Evolutionary conservation across 108 stramenopile species (phyloP), one percentile per base, ranked within the genome.

Genomic region (Phaeodactylum tricornutum): DNA sequence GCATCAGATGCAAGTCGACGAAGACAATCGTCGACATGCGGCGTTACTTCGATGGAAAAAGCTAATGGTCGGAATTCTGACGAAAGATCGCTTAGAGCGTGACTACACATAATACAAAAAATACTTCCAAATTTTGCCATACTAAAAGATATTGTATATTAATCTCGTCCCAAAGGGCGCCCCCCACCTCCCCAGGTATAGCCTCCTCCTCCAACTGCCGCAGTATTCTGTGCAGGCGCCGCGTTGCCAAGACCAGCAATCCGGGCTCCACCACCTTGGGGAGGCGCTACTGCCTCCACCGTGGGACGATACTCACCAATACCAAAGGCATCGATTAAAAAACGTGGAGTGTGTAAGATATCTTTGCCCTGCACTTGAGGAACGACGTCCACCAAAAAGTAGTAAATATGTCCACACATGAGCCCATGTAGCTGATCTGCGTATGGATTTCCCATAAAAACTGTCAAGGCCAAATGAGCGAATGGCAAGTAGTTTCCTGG

Each of bases 371-470:
- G 83, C 7, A 86, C 83, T 9, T 61, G 50, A 6, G 92, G 92
- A 2, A 84, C 64, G 1, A 94, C 92, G 45, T 91, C 88, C 22
- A 77, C 84, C 54, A 84, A 61, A 64, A 91, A 94, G 69, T 86
- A 94, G 53, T 77, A 94, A 20, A 88, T 33, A 61, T 94, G 93
- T 6, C 93, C 93, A 15, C 68, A 31, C 3, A 47, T 77, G 12
- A 90, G 64, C 19, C 92, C 92, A 47, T 84, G 81, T 21, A 86
- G 40, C 34, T 81, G 29, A 55, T 79, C 75, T 30, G 64, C 38
- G 31, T 67, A 81, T 7, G 71, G 31, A 17, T 60, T 57, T 31
- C 92, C 92, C 68, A 81, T 81, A 29, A 83, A 56, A 6, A 94
- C 59, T 23, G 69, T 81, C 34, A 94, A 32, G 5, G 53, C 82